These are phyloP conservation scores for Verruconis gallopava DNA, from an alignment of 2,329 filamentous ascomycete species.

Conservation along the genomic window DNA sequence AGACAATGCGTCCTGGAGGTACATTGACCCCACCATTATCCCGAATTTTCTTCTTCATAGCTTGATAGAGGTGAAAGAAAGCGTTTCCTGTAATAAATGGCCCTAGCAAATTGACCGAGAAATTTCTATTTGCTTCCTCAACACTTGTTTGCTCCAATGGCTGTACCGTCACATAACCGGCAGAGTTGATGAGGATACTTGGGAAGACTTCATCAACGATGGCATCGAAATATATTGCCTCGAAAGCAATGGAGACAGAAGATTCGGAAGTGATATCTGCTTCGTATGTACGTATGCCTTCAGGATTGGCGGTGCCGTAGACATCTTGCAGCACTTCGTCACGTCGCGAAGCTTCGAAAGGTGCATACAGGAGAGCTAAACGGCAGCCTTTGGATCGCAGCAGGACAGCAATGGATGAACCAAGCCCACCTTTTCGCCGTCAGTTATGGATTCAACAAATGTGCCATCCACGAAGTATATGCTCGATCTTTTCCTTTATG, in stretches of 20 bases:
- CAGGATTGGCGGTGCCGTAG: slow-evolving; percentile 19
- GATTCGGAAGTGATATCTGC: slow-evolving; percentile 22
- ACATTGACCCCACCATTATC: neutral
- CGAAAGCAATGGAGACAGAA: slow-evolving; percentile 19
- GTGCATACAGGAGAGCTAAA: slow-evolving; percentile 34
- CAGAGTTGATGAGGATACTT: slow-evolving; percentile 22
- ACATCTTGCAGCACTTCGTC: slow-evolving; percentile 24
- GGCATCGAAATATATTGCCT: neutral
- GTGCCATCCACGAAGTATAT: too few species aligned
- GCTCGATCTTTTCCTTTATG: too few species aligned
- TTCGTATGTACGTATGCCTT: slow-evolving; percentile 19
- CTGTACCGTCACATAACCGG: slow-evolving; percentile 32
- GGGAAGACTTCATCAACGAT: slow-evolving; percentile 18
- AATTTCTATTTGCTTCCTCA: slow-evolving; percentile 31
- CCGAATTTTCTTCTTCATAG: neutral
- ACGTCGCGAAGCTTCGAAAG: slow-evolving; percentile 29
- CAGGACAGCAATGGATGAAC: slow-evolving; percentile 29
- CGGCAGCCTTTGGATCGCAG: slow-evolving; percentile 29
- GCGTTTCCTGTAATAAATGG: slow-evolving; percentile 34
- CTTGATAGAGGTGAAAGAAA: slow-evolving; percentile 29
- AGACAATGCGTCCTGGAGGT: slow-evolving; percentile 40
- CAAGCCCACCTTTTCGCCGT: slow-evolving; percentile 25
- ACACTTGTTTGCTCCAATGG: slow-evolving; percentile 30
- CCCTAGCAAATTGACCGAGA: slow-evolving; percentile 32
- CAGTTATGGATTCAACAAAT: slow-evolving; percentile 1